These are phyloP conservation scores for Bipolaris oryzae DNA, from an alignment of 2,329 filamentous ascomycete species.

Conservation along the genomic window DNA sequence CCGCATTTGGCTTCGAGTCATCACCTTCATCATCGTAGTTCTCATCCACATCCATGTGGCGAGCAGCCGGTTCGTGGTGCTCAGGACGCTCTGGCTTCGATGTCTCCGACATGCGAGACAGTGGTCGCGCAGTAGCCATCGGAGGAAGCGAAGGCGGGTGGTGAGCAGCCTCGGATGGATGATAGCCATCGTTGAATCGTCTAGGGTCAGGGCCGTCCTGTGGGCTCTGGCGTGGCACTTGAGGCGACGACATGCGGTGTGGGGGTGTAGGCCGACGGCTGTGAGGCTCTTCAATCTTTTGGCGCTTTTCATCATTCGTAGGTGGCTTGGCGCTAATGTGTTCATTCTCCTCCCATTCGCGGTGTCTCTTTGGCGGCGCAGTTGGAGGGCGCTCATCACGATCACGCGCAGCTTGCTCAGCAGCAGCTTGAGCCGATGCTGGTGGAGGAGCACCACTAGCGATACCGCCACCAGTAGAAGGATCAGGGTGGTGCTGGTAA, in stretches of 20 bases:
- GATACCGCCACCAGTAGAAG: constrained; percentile 63
- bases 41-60: constrained; percentile 97
- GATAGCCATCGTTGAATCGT: constrained; percentile 77
- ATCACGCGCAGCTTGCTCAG: constrained; percentile 70
- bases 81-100: constrained; percentile 51
- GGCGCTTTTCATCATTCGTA: constrained; percentile 84
- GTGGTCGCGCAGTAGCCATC: constrained; percentile 53
- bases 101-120: constrained; percentile 58
- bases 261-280: constrained; percentile 67
- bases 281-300: constrained; percentile 82
- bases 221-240: constrained; percentile 76
- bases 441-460: constrained; percentile 72
- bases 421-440: constrained; percentile 68
- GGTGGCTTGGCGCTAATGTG: constrained; percentile 74
- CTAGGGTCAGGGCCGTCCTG: constrained; percentile 64
- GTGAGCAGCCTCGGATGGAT: constrained; percentile 91
- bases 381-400: constrained; percentile 77
- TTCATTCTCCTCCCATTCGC: constrained; percentile 90
- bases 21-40: constrained; percentile 95
- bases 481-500: constrained; percentile 76
- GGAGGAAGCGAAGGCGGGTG: constrained; percentile 70
- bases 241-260: constrained; percentile 58
- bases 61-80: constrained; percentile 78
- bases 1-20: constrained; percentile 67
- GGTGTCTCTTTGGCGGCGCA: constrained; percentile 75